Evolutionary conservation across 257 asterid species (phyloP), one percentile per base, ranked within the genome.

Genomic region (Penstemon newberryi): DNA sequence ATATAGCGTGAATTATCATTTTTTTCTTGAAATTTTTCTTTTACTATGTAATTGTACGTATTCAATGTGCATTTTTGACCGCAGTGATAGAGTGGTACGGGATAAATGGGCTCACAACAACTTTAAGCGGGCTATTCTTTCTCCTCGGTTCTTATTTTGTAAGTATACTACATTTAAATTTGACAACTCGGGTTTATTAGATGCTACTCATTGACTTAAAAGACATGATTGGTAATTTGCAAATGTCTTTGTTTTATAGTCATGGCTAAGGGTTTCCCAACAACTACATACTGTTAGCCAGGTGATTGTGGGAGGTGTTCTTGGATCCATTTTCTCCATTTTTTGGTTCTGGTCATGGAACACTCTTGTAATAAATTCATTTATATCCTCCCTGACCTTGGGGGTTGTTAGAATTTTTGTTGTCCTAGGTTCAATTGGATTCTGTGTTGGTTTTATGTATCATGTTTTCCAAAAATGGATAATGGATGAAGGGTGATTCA

Each of bases 221-320:
- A 45, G 6, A 57, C 18, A 64, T 37, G n/a, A 11, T 60, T 60
- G 12, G 18, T 72, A 9, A 51, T 47, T 49, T 58, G 40, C 63
- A 15, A 38, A 44, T 39, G 11, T 43, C 19, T 67, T 53, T 33
- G 61, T 25, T 67, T 47, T 80, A 79, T 89, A 87, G 96, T 76
- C 95, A n/a, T 92, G 96, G 98, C 92, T 89, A 55, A 83, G 98
- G 59, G 81, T 89, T 70, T 83, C 88, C 7, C 96, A 89, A 60
- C 77, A 74, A 12, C 80, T 85, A 60, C 96, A 89, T 63, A 87
- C 95, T 4, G 58, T 75, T 70, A 82, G 83, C 78, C 98, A 89
- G 79, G 94, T 92, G 10, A 53, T 68, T 1, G 96, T 84, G 43
- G 98, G 96, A 78, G 89, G 91, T 10, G 39, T 79, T 47, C 4